Percentiles rank a stretch among this genome's conserved stretches.
These are phyloP conservation scores for Marasmius oreades DNA, from an alignment of 1,284 basidiomycete species.

Conservation along the genomic window DNA sequence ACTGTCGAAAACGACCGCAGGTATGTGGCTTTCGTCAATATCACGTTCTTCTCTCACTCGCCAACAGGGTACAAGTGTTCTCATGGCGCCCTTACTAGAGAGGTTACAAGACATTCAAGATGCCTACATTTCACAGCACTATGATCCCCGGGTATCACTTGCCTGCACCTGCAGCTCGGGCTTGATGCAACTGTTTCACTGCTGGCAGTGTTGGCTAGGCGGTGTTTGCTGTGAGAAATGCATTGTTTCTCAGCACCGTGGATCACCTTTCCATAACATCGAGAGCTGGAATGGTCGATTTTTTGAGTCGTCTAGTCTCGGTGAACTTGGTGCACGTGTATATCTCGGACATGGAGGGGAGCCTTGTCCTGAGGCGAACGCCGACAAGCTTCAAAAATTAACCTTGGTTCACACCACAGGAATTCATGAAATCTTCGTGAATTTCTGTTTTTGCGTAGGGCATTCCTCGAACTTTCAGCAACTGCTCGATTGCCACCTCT, in stretches of 20 bases:
- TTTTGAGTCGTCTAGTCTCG: slow-evolving; percentile 11
- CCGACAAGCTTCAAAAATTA: background rate
- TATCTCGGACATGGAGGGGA: slow-evolving; percentile 10
- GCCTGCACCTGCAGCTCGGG: slow-evolving; percentile 6
- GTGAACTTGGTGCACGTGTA: slow-evolving; percentile 4
- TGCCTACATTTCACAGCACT: slow-evolving; percentile 5
- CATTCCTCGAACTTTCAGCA: background rate
- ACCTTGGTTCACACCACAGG: slow-evolving; percentile 21
- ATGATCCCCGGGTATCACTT: slow-evolving; percentile 3
- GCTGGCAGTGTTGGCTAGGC: slow-evolving; percentile 16
- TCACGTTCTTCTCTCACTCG: background rate
- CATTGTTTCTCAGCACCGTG: slow-evolving; percentile 13
- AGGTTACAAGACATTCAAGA: slow-evolving; percentile 9
- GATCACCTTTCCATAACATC: slow-evolving; percentile 19
- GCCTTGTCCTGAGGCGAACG: slow-evolving; percentile 9
- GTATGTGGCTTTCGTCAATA: background rate
- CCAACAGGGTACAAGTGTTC: background rate
- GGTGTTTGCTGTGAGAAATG: slow-evolving; percentile 15
- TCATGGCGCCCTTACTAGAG: background rate
- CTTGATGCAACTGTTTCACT: slow-evolving; percentile 10
- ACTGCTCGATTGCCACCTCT: slow-evolving; percentile 17
- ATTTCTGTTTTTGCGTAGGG: slow-evolving; percentile 20
- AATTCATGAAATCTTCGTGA: slow-evolving; percentile 16
- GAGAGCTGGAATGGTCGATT: slow-evolving; percentile 18
- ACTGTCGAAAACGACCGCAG: background rate